Evolutionary conservation across 139 green algal genomes (phyloP), one percentile per base, ranked within the genome.

Genomic region (Chlorella sp.): DNA sequence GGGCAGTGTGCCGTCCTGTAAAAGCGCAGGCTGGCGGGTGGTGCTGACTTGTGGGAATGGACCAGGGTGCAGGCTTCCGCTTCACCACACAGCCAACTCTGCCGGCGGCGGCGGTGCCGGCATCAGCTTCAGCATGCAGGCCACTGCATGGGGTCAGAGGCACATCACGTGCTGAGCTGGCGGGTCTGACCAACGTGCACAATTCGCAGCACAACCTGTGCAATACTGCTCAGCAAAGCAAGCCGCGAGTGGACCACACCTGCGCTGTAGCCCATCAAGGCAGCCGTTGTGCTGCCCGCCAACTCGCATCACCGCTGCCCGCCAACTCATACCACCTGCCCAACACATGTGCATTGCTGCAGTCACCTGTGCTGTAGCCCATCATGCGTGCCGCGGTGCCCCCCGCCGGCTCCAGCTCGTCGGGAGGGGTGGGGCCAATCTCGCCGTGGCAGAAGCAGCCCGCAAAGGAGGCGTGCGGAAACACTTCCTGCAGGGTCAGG

Each of bases 401-500:
- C n/a, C 30, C 78, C 25, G 9, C 41, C 9, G 63, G 62, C n/a
- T 44, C 38, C 78, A 83, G 78, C 78, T 83, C 78, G 28, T 83
- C 78, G 39, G 63, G 39, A 20, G 78, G 78, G 18, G 63, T 28
- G 6, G 78, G 78, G 25, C 78, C 78, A 9, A 83, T 74, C 41
- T 83, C 78, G 3, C 78, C 78, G 62, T 75, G 74, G 78, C 78
- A 83, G 63, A 83, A 83, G 63, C 44, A 83, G 63, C 78, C 78
- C 4, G 55, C 67, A 20, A 75, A 30, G 39, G 78, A 13, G 41
- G 41, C n/a, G 39, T 21, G 3, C 17, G 78, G 78, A 18, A 67
- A 47, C 0, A 44, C 63, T 28, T 12, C 78, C 78, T 83, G 63
- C 26, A 55, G 56, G n/a, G 30, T 1, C 21, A 25, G 55, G 28